These are phyloP conservation scores for Sphaceloma murrayae DNA, from an alignment of 2,329 filamentous ascomycete species.

Conservation along the genomic window DNA sequence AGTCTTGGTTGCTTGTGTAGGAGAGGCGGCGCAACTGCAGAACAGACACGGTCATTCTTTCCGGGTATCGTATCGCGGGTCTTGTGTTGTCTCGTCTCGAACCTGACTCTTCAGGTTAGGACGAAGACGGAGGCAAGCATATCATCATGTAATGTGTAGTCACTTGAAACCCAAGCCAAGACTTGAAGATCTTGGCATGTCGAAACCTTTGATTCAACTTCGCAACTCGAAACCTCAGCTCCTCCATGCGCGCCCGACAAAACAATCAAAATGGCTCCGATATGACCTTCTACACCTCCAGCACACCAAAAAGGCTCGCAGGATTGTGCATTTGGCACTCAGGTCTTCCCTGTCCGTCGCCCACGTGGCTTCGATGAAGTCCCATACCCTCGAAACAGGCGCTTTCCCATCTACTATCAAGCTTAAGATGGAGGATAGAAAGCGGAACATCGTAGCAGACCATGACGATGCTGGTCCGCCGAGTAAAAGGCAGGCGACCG, in stretches of 20 bases:
- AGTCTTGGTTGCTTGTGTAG: too few relatives aligned
- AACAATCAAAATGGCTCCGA: conserved; percentile 2
- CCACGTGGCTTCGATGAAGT: conserved; percentile 68
- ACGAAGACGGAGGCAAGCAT: too few relatives aligned
- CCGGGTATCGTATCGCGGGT: too few relatives aligned
- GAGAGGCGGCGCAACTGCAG: too few relatives aligned
- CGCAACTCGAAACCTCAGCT: conserved; percentile 1
- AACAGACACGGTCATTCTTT: too few relatives aligned
- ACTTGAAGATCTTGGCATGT: conserved; percentile 11
- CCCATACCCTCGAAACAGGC: conserved; percentile 64
- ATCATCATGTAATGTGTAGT: too few relatives aligned
- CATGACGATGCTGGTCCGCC: conserved; percentile 78
- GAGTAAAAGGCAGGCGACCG: conserved; percentile 73
- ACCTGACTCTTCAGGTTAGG: too few relatives aligned
- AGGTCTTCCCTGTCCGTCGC: neutral
- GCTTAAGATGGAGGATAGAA: conserved; percentile 98
- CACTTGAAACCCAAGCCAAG: conserved; percentile 1
- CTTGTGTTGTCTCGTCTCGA: too few relatives aligned
- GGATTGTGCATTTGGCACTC: neutral
- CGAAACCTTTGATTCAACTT: conserved; percentile 9
- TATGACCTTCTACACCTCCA: neutral
- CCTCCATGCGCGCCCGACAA: conserved; percentile 6
- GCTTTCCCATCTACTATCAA: conserved; percentile 69
- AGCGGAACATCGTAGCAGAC: conserved; percentile 76
- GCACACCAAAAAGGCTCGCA: neutral